phyloP scores from a whole-genome alignment of 345 rosid species.

The Cardamine chenopodiifolia region DNA sequence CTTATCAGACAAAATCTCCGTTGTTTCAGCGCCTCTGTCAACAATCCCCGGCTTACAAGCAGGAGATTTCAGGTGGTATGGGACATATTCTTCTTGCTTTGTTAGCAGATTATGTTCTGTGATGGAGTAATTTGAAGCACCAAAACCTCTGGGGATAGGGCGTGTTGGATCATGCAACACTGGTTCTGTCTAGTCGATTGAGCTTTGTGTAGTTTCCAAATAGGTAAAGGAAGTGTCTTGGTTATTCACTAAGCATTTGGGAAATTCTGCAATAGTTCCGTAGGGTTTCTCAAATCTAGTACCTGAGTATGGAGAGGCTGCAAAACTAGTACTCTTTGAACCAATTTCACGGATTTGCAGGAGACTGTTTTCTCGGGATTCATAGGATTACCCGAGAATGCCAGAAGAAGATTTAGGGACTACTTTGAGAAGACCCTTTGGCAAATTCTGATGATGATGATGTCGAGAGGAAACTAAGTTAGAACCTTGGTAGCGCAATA shows the following conservation, averaged over 20 bases:
- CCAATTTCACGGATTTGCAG: conserved; percentile 13
- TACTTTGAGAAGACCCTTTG: conserved; percentile 66
- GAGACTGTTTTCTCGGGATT: conserved; percentile 28
- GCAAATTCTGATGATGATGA: conserved; percentile 44
- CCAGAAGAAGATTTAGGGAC: conserved; percentile 49
- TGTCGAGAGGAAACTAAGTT: conserved; percentile 35
- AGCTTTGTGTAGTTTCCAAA: conserved; percentile 40
- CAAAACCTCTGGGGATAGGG: conserved; percentile 37
- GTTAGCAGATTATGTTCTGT: conserved; percentile 29
- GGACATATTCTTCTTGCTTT: conserved; percentile 39
- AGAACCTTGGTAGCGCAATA: conserved; percentile 39
- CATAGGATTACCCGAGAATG: conserved; percentile 37
- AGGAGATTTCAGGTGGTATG: conserved; percentile 36
- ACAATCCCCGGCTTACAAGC: conserved; percentile 34
- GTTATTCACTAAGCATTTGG: conserved; percentile 46
- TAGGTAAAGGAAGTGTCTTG: conserved; percentile 40
- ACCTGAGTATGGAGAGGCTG: conserved; percentile 39
- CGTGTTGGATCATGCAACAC: conserved; percentile 37
- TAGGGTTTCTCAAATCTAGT: conserved; percentile 39
- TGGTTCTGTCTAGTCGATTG: conserved; percentile 32
- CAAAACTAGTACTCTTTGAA: conserved; percentile 28
- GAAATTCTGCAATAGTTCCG: conserved; percentile 40
- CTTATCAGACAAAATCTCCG: conserved; percentile 38
- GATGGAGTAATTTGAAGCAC: conserved; percentile 31
- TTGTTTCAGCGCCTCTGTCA: conserved; percentile 38